phyloP scores from a whole-genome alignment of 768 basidiomycete genomes.

The Saitozyma podzolica region DNA sequence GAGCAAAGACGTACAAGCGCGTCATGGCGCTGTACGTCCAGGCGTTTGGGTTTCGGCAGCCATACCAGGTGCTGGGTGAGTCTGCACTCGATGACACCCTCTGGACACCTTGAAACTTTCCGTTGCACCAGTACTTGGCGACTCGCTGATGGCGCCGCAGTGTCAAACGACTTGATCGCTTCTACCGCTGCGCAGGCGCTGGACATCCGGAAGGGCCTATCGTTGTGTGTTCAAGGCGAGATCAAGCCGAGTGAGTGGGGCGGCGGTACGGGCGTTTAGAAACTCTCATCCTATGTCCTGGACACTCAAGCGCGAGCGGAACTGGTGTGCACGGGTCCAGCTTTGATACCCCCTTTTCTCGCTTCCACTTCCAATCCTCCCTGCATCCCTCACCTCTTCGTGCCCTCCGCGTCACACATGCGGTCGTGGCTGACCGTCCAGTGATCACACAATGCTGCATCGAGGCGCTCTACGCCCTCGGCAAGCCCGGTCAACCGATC shows the following conservation, averaged over 20 bases:
- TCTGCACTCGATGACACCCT: conserved; percentile 17
- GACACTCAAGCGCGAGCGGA: no score
- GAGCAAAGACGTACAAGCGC: conserved; percentile 90
- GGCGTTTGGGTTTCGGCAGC: conserved; percentile 86
- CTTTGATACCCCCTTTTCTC: no score
- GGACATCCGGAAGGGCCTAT: conserved; percentile 74
- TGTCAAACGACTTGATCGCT: conserved; percentile 17
- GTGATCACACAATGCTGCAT: conserved; percentile 99
- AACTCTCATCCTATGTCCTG: no score
- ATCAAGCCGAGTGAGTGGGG: conserved; percentile 81
- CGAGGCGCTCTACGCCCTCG: conserved; percentile 84
- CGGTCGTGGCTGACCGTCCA: conserved; percentile 46
- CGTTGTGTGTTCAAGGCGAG: conserved; percentile 75
- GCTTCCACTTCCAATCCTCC: no score
- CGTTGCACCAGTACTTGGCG: neutral
- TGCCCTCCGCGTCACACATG: no score
- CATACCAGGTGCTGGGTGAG: conserved; percentile 87
- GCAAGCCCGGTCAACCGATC: conserved; percentile 68
- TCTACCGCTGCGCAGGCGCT: conserved; percentile 65
- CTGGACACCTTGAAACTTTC: no score
- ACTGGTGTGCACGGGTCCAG: no score
- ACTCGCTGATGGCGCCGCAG: conserved; percentile 3
- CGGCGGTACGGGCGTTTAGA: no score
- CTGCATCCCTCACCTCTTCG: no score
- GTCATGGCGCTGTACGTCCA: conserved; percentile 87